Evolutionary conservation across 2,329 filamentous ascomycete species (phyloP).

Genomic region (Zymoseptoria ardabiliae): DNA sequence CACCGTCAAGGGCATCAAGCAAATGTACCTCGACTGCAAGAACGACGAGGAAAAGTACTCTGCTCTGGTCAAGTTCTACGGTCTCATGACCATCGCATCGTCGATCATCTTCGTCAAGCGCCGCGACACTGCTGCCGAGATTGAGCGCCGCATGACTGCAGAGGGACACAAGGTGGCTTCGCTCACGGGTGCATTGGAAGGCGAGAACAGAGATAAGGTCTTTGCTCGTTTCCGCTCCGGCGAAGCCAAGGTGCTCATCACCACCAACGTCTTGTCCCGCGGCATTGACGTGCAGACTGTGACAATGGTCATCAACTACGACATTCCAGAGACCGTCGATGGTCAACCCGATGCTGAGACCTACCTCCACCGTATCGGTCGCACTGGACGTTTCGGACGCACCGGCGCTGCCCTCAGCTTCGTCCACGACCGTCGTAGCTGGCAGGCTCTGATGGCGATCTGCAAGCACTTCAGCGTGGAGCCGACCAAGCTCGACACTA

Average conservation of each 20-base stretch:
- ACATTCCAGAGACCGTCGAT: constrained; percentile 49
- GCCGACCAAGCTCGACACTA: constrained; percentile 71
- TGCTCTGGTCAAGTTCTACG: constrained; percentile 85
- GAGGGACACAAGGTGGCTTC: constrained; percentile 91
- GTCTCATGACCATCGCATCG: constrained; percentile 90
- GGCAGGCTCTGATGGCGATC: constrained; percentile 71
- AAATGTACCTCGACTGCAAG: constrained; percentile 93
- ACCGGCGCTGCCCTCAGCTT: constrained; percentile 95
- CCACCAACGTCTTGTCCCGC: constrained; percentile 91
- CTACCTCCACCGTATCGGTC: constrained; percentile 94
- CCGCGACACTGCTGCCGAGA: constrained; percentile 74
- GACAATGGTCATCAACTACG: constrained; percentile 97
- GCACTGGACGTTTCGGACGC: constrained; percentile 92
- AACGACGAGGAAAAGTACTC: constrained; percentile 77
- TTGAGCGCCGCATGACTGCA: constrained; percentile 74
- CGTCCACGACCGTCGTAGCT: constrained; percentile 79
- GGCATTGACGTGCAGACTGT: constrained; percentile 90
- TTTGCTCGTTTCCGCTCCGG: constrained; percentile 82
- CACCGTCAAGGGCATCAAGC: constrained; percentile 93
- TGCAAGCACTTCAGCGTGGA: constrained; percentile 72
- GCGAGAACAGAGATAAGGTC: constrained; percentile 70
- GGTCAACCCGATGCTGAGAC: constrained; percentile 81
- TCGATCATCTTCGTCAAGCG: constrained; percentile 99
- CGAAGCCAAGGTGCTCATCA: constrained; percentile 90
- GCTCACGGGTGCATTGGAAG: constrained; percentile 82